Conservation (phyloP, 345 rosid species). For the Psidium guajava region DNA sequence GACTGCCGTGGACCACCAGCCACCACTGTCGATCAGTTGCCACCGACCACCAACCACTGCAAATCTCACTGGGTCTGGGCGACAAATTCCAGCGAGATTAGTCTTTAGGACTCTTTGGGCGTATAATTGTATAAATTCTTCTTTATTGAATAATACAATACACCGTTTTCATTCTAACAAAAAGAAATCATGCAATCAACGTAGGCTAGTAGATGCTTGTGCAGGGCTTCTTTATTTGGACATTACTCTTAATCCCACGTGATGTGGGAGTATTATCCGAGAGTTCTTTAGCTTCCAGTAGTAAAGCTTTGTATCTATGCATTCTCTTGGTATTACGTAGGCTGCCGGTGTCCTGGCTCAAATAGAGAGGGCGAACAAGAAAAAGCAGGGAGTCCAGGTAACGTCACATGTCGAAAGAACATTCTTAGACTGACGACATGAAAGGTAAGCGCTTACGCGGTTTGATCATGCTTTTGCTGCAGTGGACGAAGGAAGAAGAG, state of each 20-base stretch:
- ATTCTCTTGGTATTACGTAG: constrained; percentile 21
- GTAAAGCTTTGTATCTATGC: background rate
- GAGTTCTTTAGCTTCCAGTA: background rate
- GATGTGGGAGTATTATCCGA: background rate
- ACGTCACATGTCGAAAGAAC: background rate
- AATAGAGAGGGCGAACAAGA: constrained; percentile 79
- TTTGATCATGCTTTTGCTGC: constrained; percentile 1
- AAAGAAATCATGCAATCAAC: background rate
- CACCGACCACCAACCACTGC: too few relatives aligned
- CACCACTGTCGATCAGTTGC: too few relatives aligned
- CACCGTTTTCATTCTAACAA: background rate
- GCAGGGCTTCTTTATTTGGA: background rate
- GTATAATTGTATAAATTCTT: too few relatives aligned
- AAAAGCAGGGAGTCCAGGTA: constrained; percentile 78
- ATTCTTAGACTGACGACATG: background rate
- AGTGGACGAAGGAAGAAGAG: constrained; percentile 81
- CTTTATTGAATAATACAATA: too few relatives aligned
- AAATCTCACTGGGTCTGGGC: too few relatives aligned
- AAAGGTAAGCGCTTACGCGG: background rate
- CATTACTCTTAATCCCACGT: background rate
- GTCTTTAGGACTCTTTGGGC: too few relatives aligned
- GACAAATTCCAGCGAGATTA: too few relatives aligned
- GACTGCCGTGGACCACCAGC: too few relatives aligned
- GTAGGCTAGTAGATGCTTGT: background rate
- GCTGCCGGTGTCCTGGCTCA: constrained; percentile 94